Evolutionary conservation across 2,329 filamentous ascomycete species (phyloP), one percentile per base, ranked within the genome.

Genomic region (Alternaria dauci): DNA sequence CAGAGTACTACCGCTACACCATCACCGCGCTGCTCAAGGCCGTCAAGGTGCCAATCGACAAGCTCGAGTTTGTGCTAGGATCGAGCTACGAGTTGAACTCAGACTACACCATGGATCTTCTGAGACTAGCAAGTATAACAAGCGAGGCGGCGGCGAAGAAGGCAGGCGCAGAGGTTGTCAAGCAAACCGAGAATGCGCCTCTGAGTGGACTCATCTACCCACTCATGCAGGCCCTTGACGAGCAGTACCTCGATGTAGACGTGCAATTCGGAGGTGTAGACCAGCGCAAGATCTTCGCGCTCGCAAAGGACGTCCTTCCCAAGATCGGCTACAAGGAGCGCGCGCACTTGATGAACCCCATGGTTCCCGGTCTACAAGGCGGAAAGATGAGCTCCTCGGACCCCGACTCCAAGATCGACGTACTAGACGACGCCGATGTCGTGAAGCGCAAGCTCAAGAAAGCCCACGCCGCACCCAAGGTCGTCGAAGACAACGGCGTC

Each of bases 101-200:
- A 18, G 79, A 84, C 42, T 98, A 97, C 81, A 87, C 89, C 61
- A 95, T 97, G 91, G 94, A 98, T 76, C 81, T 96, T 34, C 94
- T 94, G 81, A 88, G 91, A 74, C 78, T 98, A 66, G 86, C 85
- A 46, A 87, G 87, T 4, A 80, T 92, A 54, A 87, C 91, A 5
- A 89, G 89, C 14, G 88, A 93, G 80, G 88, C 94, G 75, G 89
- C 95, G 73, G 92, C 93, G 16, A 92, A 93, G 80, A 95, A 93
- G 80, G 94, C 94, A 0, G 94, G 94, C 39, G 91, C 93, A 2
- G 95, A 98, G 80, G 88, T 98, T 8, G 94, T 99, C 67, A 98
- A 98, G 85, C 93, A 98, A 82, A 88, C 90, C 4, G 86, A 87
- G 58, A 93, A 94, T 72, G 87, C 90, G 9, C 87, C 90, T 3